Percentiles rank a stretch among this genome's conserved stretches.
These are phyloP conservation scores for Hypoxylon trugodes DNA, from an alignment of 495 filamentous ascomycete species.

Conservation along the genomic window DNA sequence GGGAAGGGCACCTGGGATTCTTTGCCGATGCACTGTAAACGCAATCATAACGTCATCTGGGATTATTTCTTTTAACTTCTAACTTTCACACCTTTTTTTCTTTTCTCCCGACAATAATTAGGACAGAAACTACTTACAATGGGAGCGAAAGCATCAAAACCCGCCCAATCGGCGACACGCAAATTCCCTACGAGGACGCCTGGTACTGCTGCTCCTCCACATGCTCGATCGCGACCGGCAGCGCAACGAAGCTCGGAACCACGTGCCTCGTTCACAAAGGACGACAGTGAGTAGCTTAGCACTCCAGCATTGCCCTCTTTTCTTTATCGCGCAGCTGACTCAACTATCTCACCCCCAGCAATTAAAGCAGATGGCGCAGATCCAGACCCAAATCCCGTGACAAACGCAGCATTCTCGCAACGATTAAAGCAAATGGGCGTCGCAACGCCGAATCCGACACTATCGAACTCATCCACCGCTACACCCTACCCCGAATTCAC, in stretches of 20 bases:
- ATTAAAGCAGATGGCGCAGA: constrained; percentile 44
- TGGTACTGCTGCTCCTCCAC: constrained; percentile 41
- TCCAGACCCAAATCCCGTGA: constrained; percentile 40
- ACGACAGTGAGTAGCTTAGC: constrained; percentile 46
- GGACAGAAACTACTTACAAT: constrained; percentile 13
- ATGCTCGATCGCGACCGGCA: constrained; percentile 22
- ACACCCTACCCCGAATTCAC: constrained; percentile 22
- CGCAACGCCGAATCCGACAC: constrained; percentile 56
- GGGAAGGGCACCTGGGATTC: too few relatives aligned
- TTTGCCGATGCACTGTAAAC: background rate
- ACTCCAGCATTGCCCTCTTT: background rate
- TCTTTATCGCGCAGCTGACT: background rate
- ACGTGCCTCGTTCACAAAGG: constrained; percentile 45
- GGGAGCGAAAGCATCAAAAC: constrained; percentile 45
- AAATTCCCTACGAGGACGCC: constrained; percentile 54
- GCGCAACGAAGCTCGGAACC: constrained; percentile 28
- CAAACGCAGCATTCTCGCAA: constrained; percentile 46
- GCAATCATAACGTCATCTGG: constrained; percentile 35
- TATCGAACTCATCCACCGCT: constrained; percentile 56
- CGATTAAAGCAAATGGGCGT: constrained; percentile 57
- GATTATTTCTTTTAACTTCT: background rate
- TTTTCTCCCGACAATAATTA: background rate
- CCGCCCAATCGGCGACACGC: constrained; percentile 49
- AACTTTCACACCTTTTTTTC: background rate
- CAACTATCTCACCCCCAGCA: constrained; percentile 20